These are phyloP conservation scores for Amaranthus hypochondriacus DNA, from an alignment of 148 eudicot genomes.

Conservation along the genomic window DNA sequence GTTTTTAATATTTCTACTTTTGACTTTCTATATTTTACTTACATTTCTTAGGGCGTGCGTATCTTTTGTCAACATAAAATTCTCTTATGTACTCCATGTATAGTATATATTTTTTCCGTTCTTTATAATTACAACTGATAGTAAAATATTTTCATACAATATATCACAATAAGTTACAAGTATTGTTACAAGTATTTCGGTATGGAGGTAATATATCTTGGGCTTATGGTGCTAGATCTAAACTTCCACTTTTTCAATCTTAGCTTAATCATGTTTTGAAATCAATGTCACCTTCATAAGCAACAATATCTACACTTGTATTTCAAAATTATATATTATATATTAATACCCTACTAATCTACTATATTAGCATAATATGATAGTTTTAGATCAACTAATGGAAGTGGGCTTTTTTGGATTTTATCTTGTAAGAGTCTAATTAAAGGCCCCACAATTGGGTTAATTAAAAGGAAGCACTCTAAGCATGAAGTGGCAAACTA, in stretches of 20 bases:
- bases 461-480: constrained; percentile 2
- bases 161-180: no score
- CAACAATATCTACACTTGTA: neutral
- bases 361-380: constrained; percentile 1
- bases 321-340: no score
- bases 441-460: constrained; percentile 11
- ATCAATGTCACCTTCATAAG: constrained; percentile 1
- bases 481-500: constrained; percentile 4
- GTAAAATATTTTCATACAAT: no score
- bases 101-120: no score
- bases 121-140: no score
- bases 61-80: no score
- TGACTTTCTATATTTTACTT: no score
- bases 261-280: neutral
- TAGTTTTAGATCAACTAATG: neutral
- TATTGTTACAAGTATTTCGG: no score
- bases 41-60: no score
- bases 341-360: neutral
- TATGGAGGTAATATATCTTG: neutral
- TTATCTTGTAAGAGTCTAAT: constrained; percentile 5
- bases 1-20: no score
- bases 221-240: neutral
- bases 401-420: neutral
- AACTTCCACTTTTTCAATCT: neutral
- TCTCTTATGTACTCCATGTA: no score